Conservation (phyloP, 768 basidiomycete genomes). For the Erythrobasidium yunnanense region DNA sequence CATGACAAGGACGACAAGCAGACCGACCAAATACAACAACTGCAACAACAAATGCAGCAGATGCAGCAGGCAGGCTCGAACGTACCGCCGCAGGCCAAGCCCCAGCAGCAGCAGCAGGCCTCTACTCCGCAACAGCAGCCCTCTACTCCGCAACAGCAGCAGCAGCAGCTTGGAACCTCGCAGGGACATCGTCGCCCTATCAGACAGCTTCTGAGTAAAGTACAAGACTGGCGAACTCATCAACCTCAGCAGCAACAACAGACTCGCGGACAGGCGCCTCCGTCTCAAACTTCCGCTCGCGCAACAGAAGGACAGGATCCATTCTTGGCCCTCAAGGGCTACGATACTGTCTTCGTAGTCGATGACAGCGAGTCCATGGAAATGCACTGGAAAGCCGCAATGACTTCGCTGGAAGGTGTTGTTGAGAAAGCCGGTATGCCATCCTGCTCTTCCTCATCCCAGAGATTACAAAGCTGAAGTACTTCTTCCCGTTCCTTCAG, state of each 20-base stretch:
- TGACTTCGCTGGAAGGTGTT: slow-evolving; percentile 12
- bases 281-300: too few species aligned
- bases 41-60: slow-evolving; percentile 7
- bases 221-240: too few species aligned
- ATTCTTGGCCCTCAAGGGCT: slow-evolving; percentile 26
- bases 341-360: slow-evolving; percentile 28
- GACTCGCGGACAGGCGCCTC: too few species aligned
- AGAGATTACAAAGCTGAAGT: too few species aligned
- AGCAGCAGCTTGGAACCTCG: neutral
- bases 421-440: slow-evolving; percentile 4
- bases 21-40: neutral
- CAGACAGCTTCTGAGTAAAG: too few species aligned
- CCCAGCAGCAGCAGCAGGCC: slow-evolving; percentile 15
- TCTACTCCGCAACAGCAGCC: too few species aligned
- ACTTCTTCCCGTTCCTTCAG: neutral
- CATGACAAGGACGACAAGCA: too few species aligned
- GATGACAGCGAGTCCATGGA: slow-evolving; percentile 31
- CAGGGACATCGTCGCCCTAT: too few species aligned
- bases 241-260: slow-evolving; percentile 8
- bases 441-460: neutral
- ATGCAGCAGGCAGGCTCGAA: neutral
- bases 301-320: slow-evolving; percentile 21
- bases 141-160: too few species aligned
- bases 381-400: slow-evolving; percentile 30
- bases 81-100: neutral